A percentile compares a stretch with the other conserved stretches of the same genome.
Evolutionary conservation across 2,329 filamentous ascomycete species (phyloP).

Genomic region (Aspergillaceae sp.): DNA sequence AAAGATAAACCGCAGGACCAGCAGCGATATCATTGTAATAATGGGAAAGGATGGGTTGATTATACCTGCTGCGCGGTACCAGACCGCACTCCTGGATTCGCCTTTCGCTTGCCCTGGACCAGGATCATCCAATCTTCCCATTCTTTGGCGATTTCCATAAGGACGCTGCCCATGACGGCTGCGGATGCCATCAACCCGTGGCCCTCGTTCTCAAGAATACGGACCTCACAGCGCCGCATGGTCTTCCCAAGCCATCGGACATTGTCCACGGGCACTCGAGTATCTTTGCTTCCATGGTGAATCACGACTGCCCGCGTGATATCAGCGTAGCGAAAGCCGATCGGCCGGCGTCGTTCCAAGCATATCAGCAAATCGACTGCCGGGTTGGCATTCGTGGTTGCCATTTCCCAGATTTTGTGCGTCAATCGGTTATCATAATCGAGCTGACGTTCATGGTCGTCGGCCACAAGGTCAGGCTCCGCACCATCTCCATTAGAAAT

Average conservation of each 20-base stretch:
- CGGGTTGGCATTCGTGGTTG: slow-evolving; percentile 84
- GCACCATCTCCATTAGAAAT: slow-evolving; percentile 5
- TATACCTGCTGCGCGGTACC: slow-evolving; percentile 8
- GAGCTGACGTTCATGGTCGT: slow-evolving; percentile 30
- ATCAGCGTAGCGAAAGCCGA: slow-evolving; percentile 95
- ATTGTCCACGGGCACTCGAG: slow-evolving; percentile 87
- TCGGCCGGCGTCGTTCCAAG: slow-evolving; percentile 78
- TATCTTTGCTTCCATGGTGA: slow-evolving; percentile 85
- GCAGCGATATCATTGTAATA: slow-evolving; percentile 8
- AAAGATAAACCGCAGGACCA: slow-evolving; percentile 8
- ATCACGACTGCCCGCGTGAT: slow-evolving; percentile 87
- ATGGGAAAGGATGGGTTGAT: neutral
- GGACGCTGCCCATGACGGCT: slow-evolving; percentile 81
- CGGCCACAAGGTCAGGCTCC: slow-evolving; percentile 5
- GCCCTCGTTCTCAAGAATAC: slow-evolving; percentile 81
- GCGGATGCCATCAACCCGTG: slow-evolving; percentile 96
- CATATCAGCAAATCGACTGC: slow-evolving; percentile 90
- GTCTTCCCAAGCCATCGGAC: slow-evolving; percentile 89
- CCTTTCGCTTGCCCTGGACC: slow-evolving; percentile 37
- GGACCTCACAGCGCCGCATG: slow-evolving; percentile 87
- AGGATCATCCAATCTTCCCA: slow-evolving; percentile 79
- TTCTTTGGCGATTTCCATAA: slow-evolving; percentile 88
- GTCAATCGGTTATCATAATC: slow-evolving; percentile 78
- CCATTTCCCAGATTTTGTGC: slow-evolving; percentile 87
- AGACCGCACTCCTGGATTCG: slow-evolving; percentile 19